Evolutionary conservation across 176 grass and related monocot genomes (phyloP).

Genomic region (Oryza officinalis): DNA sequence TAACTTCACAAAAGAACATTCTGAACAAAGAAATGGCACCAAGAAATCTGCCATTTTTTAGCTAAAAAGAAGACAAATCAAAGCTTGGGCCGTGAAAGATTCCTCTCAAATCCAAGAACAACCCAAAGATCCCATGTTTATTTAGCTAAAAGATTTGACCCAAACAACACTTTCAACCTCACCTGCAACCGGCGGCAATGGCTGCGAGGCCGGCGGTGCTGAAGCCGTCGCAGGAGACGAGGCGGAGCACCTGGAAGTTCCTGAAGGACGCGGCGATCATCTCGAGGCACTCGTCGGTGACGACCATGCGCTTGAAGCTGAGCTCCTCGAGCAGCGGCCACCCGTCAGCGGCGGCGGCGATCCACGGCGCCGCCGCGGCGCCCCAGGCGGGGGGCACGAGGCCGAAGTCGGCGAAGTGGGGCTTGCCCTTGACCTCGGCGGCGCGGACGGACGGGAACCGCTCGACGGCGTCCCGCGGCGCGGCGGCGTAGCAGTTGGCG

Average conservation of each 20-base stretch:
- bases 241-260: slow-evolving; percentile 67
- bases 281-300: slow-evolving; percentile 83
- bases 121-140: neutral
- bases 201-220: slow-evolving; percentile 62
- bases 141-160: slow-evolving; percentile 27
- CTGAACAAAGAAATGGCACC: slow-evolving; percentile 2
- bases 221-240: slow-evolving; percentile 75
- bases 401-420: slow-evolving; percentile 72
- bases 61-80: neutral
- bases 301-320: slow-evolving; percentile 73
- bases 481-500: slow-evolving; percentile 73
- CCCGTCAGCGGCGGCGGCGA: slow-evolving; percentile 57
- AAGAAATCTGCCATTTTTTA: slow-evolving; percentile 4
- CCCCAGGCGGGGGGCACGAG: slow-evolving; percentile 61
- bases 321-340: slow-evolving; percentile 84
- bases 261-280: slow-evolving; percentile 61
- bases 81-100: slow-evolving; percentile 3
- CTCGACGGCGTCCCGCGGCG: slow-evolving; percentile 44
- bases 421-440: slow-evolving; percentile 67
- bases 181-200: slow-evolving; percentile 75
- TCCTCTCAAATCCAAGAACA: slow-evolving; percentile 1
- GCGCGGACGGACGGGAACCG: slow-evolving; percentile 59
- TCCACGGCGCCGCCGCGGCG: slow-evolving; percentile 54
- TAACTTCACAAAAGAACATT: neutral
- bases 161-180: neutral